Percentiles rank a stretch among this genome's conserved stretches.
Evolutionary conservation across 2,329 filamentous ascomycete species (phyloP).

Genomic region (Allantophomopsis cytisporea): DNA sequence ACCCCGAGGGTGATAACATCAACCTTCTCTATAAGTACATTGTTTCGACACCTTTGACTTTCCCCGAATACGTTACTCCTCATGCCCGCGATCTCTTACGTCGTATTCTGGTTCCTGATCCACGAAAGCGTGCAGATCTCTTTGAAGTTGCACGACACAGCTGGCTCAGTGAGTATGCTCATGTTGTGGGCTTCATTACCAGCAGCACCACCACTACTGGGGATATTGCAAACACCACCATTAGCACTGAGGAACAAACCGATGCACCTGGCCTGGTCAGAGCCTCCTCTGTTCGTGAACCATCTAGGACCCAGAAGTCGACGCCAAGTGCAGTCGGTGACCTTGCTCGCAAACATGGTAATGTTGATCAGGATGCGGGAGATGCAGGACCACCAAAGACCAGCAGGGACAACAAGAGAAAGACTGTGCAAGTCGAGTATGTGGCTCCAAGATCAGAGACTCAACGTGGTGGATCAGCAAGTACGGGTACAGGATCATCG

Average conservation of each 20-base stretch:
- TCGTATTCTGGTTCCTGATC: conserved; percentile 89
- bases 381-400: conserved; percentile 50
- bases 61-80: conserved; percentile 96
- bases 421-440: conserved; percentile 96
- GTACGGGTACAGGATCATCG: conserved; percentile 16
- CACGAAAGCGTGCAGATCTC: conserved; percentile 83
- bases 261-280: conserved; percentile 57
- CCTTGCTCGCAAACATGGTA: conserved; percentile 59
- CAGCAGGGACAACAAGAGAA: conserved; percentile 71
- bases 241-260: conserved; percentile 37
- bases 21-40: conserved; percentile 99
- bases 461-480: conserved; percentile 38
- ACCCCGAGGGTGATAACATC: conserved; percentile 97
- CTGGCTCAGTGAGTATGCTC: conserved; percentile 95
- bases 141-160: conserved; percentile 97
- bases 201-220: conserved; percentile 81
- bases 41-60: conserved; percentile 89
- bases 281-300: conserved; percentile 85
- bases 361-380: conserved; percentile 49
- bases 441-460: conserved; percentile 85
- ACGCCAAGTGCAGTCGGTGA: conserved; percentile 41
- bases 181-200: conserved; percentile 92
- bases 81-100: conserved; percentile 87
- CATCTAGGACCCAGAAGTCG: conserved; percentile 53
- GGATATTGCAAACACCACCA: conserved; percentile 72